Evolutionary conservation across 345 rosid genomes (phyloP).

Genomic region (Noccaea bulbosa): DNA sequence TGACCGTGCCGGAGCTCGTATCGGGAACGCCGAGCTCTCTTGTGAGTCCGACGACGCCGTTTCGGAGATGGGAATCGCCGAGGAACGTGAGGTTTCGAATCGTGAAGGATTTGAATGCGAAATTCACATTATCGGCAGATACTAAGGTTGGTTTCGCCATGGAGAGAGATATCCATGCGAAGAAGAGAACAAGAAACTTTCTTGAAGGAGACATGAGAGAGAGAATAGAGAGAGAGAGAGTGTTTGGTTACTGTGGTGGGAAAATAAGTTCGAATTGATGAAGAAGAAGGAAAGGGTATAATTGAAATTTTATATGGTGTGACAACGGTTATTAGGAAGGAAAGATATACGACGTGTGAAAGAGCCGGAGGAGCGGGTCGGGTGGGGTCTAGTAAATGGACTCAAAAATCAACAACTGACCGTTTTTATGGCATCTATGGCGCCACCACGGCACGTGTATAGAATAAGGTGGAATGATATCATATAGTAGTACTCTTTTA

Average conservation of each 20-base stretch:
- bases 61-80: slow-evolving; percentile 82
- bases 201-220: slow-evolving; percentile 46
- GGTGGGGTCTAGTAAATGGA: slow-evolving; percentile 39
- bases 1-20: slow-evolving; percentile 77
- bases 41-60: slow-evolving; percentile 86
- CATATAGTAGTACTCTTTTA: slow-evolving; percentile 12
- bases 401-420: slow-evolving; percentile 40
- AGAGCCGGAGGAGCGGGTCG: slow-evolving; percentile 36
- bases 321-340: slow-evolving; percentile 45
- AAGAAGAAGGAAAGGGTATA: slow-evolving; percentile 42
- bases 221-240: slow-evolving; percentile 7
- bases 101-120: slow-evolving; percentile 62
- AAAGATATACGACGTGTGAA: slow-evolving; percentile 1
- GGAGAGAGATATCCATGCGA: slow-evolving; percentile 45
- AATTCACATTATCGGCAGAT: slow-evolving; percentile 46
- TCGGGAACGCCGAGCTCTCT: slow-evolving; percentile 80
- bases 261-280: slow-evolving; percentile 57
- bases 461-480: background rate
- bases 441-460: slow-evolving; percentile 46
- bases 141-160: slow-evolving; percentile 19
- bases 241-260: slow-evolving; percentile 43
- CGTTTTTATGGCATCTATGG: slow-evolving; percentile 41
- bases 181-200: slow-evolving; percentile 53
- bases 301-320: background rate
- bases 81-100: slow-evolving; percentile 87